A percentile compares a stretch with the other conserved stretches of the same genome.
These are phyloP conservation scores for Nitzschia sp. DNA, from an alignment of 108 stramenopile species.

Conservation along the genomic window DNA sequence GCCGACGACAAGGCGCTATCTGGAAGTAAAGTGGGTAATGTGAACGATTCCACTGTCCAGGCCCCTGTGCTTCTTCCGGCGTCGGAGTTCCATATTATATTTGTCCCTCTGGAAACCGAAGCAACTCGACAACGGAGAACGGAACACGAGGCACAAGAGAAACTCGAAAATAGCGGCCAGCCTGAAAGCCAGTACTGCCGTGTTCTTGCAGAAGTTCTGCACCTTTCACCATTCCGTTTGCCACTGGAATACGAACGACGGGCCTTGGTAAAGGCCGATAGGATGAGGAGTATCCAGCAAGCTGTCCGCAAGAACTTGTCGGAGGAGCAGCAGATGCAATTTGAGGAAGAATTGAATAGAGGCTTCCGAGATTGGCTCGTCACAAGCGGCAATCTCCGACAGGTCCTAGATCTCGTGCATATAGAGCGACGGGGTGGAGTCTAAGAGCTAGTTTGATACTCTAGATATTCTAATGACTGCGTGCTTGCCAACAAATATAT, in stretches of 20 bases:
- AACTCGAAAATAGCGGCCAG: constrained; percentile 11
- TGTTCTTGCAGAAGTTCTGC: constrained; percentile 69
- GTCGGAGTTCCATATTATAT: constrained; percentile 73
- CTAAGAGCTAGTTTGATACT: constrained; percentile 11
- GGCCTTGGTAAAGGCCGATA: constrained; percentile 71
- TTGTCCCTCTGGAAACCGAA: constrained; percentile 74
- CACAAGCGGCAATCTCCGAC: constrained; percentile 88
- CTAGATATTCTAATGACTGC: too few relatives aligned
- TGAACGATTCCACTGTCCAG: constrained; percentile 56
- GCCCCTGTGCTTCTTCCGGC: constrained; percentile 72
- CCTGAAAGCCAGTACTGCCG: constrained; percentile 80
- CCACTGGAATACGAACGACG: constrained; percentile 82
- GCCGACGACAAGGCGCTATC: constrained; percentile 68
- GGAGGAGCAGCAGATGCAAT: constrained; percentile 53
- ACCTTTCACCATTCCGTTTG: constrained; percentile 83
- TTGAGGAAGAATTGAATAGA: constrained; percentile 82
- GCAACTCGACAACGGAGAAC: constrained; percentile 50
- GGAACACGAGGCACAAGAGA: constrained; percentile 47
- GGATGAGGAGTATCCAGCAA: constrained; percentile 69
- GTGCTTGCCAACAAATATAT: too few relatives aligned
- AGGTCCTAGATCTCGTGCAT: constrained; percentile 91
- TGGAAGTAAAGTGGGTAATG: constrained; percentile 32
- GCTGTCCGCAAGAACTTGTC: constrained; percentile 66
- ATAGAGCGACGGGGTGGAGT: constrained; percentile 51
- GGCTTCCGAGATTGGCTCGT: constrained; percentile 92